phyloP scores from a whole-genome alignment of 495 filamentous ascomycete species.

The Aspergillus haitiensis region DNA sequence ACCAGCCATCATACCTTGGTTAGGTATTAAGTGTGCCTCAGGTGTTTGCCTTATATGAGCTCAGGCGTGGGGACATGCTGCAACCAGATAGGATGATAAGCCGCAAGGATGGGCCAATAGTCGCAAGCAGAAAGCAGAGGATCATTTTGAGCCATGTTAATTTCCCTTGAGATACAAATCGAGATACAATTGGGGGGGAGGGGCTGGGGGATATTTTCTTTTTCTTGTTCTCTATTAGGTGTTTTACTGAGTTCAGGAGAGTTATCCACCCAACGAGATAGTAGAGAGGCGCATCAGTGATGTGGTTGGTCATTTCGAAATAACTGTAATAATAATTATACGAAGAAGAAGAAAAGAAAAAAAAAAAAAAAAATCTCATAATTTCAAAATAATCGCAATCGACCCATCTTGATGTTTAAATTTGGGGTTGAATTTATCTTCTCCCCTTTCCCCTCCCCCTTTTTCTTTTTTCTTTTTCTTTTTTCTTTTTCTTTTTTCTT shows the following conservation, averaged over 20 bases:
- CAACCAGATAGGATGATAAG: conserved; percentile 19
- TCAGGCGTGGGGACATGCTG: conserved; percentile 2
- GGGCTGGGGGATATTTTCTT: neutral
- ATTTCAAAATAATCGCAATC: neutral
- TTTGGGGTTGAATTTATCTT: conserved; percentile 8
- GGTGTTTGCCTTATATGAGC: neutral
- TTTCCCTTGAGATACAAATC: neutral
- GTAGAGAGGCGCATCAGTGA: conserved; percentile 12
- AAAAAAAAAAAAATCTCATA: too few relatives aligned
- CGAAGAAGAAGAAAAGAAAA: too few relatives aligned
- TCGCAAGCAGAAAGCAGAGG: conserved; percentile 6
- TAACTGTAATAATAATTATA: conserved; percentile 1
- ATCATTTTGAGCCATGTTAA: conserved; percentile 1
- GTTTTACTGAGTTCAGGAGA: neutral
- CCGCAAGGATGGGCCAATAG: conserved; percentile 11
- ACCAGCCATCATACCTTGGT: conserved; percentile 5
- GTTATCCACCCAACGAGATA: conserved; percentile 16
- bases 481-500: conserved; percentile 10
- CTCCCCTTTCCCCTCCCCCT: conserved; percentile 14
- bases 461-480: neutral
- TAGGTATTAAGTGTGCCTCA: neutral
- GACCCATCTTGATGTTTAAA: conserved; percentile 2
- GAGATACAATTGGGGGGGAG: neutral
- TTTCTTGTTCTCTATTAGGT: neutral
- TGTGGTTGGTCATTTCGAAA: conserved; percentile 5